phyloP scores from a whole-genome alignment of 768 basidiomycete genomes.

The Podaxis sp. region DNA sequence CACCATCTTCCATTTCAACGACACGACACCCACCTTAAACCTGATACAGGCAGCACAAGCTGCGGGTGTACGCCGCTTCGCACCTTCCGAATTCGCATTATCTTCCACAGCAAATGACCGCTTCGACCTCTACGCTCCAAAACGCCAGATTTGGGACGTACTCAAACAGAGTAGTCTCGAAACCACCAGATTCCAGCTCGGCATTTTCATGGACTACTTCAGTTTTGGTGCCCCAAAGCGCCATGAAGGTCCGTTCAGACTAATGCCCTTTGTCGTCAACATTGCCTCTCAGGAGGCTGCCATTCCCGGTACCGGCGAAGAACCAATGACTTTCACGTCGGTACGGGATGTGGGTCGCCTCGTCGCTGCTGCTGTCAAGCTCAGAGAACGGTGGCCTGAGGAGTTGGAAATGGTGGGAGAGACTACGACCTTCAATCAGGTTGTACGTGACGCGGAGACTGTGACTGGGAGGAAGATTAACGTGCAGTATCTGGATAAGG shows the following conservation, averaged over 20 bases:
- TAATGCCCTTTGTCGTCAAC: background rate
- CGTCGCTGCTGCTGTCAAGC: background rate
- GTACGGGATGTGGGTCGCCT: background rate
- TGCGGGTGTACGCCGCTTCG: slow-evolving; percentile 1
- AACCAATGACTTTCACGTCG: background rate
- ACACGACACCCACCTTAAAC: background rate
- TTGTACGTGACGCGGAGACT: background rate
- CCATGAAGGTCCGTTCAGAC: background rate
- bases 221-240: background rate
- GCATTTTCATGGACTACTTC: background rate
- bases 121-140: background rate
- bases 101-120: background rate
- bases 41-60: background rate
- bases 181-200: background rate
- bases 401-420: background rate
- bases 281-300: background rate
- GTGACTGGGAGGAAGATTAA: background rate
- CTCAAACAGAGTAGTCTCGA: background rate
- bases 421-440: background rate
- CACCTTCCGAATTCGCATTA: background rate
- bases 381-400: background rate
- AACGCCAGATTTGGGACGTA: background rate
- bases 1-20: background rate
- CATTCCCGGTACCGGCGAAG: background rate
- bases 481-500: background rate